Conservation (phyloP, 129 eudicot species). For the Pittosporum tobira region DNA sequence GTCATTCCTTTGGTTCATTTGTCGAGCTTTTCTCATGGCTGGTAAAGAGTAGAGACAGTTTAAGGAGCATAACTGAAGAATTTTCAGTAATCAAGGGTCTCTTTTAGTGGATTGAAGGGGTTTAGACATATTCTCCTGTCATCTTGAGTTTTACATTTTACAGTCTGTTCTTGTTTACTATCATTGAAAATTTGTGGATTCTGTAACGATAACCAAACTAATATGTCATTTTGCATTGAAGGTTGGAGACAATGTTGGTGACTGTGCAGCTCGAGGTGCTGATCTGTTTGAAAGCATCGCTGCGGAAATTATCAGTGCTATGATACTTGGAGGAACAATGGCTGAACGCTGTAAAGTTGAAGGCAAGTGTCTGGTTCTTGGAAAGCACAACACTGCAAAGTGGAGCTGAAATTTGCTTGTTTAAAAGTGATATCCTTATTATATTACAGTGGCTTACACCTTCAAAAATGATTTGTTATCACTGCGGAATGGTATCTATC, state of each 20-base stretch:
- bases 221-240: constrained; percentile 20
- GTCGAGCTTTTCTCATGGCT: too few relatives aligned
- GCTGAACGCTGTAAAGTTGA: constrained; percentile 94
- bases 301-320: constrained; percentile 98
- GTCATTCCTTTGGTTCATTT: too few relatives aligned
- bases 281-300: constrained; percentile 98
- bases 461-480: too few relatives aligned
- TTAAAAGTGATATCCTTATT: too few relatives aligned
- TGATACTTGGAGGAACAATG: constrained; percentile 99
- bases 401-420: too few relatives aligned
- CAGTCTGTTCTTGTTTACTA: constrained; percentile 5
- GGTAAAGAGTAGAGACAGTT: background rate
- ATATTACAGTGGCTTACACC: background rate
- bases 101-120: background rate
- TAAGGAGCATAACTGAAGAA: background rate
- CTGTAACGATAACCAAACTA: constrained; percentile 1
- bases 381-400: background rate
- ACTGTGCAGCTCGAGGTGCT: constrained; percentile 99
- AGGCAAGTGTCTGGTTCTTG: constrained; percentile 34
- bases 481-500: too few relatives aligned
- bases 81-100: background rate
- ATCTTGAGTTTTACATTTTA: background rate
- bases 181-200: constrained; percentile 11
- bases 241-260: constrained; percentile 99
- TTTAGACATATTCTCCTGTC: too few relatives aligned